These are phyloP conservation scores for Daldinia caldariorum DNA, from an alignment of 495 filamentous ascomycete genomes.

Conservation along the genomic window DNA sequence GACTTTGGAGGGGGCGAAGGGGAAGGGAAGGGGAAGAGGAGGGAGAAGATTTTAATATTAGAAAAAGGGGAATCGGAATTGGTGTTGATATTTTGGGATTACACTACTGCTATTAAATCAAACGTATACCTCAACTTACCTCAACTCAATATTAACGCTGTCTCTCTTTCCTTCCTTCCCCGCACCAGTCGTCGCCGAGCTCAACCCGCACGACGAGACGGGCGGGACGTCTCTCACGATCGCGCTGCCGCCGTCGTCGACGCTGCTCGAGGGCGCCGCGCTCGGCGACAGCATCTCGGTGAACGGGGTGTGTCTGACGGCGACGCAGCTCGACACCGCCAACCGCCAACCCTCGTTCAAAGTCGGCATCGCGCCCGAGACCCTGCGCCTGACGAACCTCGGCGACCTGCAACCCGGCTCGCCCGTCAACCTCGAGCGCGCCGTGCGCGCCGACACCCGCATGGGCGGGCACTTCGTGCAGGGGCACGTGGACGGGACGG, in stretches of 20 bases:
- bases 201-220: slow-evolving; percentile 81
- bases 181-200: slow-evolving; percentile 76
- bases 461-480: slow-evolving; percentile 91
- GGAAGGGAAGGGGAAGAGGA: no score
- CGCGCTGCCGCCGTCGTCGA: slow-evolving; percentile 65
- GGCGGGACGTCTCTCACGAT: slow-evolving; percentile 93
- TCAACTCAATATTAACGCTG: no score
- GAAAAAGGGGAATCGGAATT: neutral
- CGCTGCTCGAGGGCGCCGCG: slow-evolving; percentile 82
- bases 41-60: no score
- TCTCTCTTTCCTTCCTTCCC: neutral
- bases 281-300: slow-evolving; percentile 92
- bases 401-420: slow-evolving; percentile 66
- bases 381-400: slow-evolving; percentile 94
- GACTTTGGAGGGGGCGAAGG: no score
- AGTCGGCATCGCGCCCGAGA: slow-evolving; percentile 95
- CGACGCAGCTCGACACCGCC: slow-evolving; percentile 61
- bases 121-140: no score
- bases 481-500: slow-evolving; percentile 93
- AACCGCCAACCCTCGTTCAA: slow-evolving; percentile 67
- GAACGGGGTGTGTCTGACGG: slow-evolving; percentile 91
- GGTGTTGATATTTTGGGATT: neutral
- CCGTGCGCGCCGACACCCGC: slow-evolving; percentile 85
- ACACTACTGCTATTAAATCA: neutral
- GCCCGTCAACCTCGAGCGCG: slow-evolving; percentile 90